Percentiles rank a stretch among this genome's conserved stretches.
phyloP scores from a whole-genome alignment of 768 basidiomycete species.

The Dioszegia crocea region DNA sequence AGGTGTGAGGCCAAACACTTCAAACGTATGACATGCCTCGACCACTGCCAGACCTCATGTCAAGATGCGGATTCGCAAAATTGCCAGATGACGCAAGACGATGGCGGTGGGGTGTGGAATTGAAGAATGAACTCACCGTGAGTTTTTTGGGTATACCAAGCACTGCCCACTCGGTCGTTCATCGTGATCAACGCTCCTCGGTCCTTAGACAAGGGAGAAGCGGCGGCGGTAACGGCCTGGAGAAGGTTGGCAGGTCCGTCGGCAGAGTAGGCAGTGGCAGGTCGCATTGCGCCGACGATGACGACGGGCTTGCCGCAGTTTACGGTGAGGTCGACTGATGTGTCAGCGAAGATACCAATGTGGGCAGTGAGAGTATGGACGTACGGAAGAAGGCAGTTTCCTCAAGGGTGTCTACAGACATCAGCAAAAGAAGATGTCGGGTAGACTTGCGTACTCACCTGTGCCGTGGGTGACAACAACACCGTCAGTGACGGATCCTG shows the following conservation, averaged over 20 bases:
- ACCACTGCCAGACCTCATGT: no score
- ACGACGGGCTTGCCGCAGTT: slow-evolving; percentile 41
- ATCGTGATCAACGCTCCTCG: slow-evolving; percentile 40
- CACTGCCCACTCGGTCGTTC: slow-evolving; percentile 45
- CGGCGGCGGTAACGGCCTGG: slow-evolving; percentile 30
- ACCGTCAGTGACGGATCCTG: slow-evolving; percentile 28
- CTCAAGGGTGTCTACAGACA: slow-evolving; percentile 37
- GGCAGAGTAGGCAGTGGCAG: slow-evolving; percentile 39
- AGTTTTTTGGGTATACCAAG: slow-evolving; percentile 38
- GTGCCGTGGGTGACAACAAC: slow-evolving; percentile 39
- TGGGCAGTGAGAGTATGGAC: background rate
- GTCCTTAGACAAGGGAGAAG: slow-evolving; percentile 10
- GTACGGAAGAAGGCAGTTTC: slow-evolving; percentile 38
- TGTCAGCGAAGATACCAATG: background rate
- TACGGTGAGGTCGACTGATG: slow-evolving; percentile 35
- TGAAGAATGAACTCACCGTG: slow-evolving; percentile 11
- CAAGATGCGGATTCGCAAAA: no score
- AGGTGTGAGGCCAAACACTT: no score
- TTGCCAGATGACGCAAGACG: no score
- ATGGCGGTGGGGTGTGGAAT: no score
- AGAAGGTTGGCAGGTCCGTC: slow-evolving; percentile 37
- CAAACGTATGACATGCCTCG: no score
- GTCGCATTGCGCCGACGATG: slow-evolving; percentile 47
- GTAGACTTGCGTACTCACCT: slow-evolving; percentile 12
- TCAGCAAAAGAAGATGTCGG: slow-evolving; percentile 16